Evolutionary conservation across 306 rosid genomes (phyloP).

Genomic region (Inga laurina): DNA sequence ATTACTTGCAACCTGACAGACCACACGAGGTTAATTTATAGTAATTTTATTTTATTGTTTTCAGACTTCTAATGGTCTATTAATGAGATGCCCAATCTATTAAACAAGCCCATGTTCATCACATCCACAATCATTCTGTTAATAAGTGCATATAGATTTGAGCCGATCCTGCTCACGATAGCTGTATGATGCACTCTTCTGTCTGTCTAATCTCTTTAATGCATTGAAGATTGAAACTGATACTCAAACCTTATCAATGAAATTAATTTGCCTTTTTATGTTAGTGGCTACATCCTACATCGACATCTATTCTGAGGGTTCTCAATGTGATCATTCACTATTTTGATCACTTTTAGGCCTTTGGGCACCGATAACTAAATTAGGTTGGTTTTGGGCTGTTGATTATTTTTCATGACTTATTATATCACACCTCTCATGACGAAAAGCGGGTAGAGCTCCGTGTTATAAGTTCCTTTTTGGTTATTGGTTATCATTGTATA

Average conservation of each 20-base stretch:
- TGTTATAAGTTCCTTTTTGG: too few relatives aligned
- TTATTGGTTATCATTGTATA: too few relatives aligned
- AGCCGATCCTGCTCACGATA: neutral
- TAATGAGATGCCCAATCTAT: neutral
- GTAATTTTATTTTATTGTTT: neutral
- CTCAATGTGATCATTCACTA: neutral
- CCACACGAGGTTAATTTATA: constrained; percentile 61
- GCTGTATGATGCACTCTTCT: neutral
- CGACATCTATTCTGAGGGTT: neutral
- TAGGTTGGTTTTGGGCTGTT: constrained; percentile 1
- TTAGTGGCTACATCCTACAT: constrained; percentile 7
- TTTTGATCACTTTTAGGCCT: constrained; percentile 13
- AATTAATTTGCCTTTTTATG: constrained; percentile 6
- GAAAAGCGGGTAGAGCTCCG: too few relatives aligned
- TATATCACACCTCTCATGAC: neutral
- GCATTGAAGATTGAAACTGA: neutral
- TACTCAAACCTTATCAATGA: neutral
- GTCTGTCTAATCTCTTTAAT: neutral
- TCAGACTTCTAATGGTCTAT: neutral
- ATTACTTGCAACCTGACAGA: constrained; percentile 75
- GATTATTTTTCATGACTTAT: constrained; percentile 13
- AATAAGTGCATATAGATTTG: neutral
- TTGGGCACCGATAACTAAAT: neutral
- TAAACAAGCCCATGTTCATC: neutral
- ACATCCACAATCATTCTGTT: neutral